Evolutionary conservation across 2,329 filamentous ascomycete species (phyloP).

Genomic region (Diplodia intermedia): DNA sequence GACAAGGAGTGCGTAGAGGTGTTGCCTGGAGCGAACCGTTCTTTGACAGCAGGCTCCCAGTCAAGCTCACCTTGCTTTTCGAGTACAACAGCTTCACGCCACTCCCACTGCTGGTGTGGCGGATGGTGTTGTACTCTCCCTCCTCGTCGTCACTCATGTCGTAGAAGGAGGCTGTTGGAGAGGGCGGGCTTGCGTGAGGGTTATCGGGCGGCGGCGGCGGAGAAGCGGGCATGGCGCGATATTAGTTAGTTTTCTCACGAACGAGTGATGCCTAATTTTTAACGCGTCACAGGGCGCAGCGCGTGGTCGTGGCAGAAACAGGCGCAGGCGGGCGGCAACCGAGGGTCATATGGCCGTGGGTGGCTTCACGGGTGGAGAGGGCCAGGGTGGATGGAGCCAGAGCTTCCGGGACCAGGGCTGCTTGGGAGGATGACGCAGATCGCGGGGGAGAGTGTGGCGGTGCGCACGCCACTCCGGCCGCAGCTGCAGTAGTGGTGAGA

Average conservation of each 20-base stretch:
- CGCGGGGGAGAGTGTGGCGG: slow-evolving; percentile 11
- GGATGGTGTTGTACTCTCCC: slow-evolving; percentile 92
- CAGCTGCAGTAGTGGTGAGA: background rate
- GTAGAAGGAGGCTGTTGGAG: slow-evolving; percentile 88
- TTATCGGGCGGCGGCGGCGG: slow-evolving; percentile 6
- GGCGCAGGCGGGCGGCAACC: slow-evolving; percentile 11
- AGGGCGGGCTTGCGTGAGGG: slow-evolving; percentile 57
- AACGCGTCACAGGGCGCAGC: slow-evolving; percentile 25
- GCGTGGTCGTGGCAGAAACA: slow-evolving; percentile 26
- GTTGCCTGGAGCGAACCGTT: slow-evolving; percentile 4
- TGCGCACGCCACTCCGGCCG: slow-evolving; percentile 3
- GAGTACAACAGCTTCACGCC: slow-evolving; percentile 94
- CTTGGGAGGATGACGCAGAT: slow-evolving; percentile 23
- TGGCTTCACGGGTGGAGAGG: slow-evolving; percentile 11
- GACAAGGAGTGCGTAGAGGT: background rate
- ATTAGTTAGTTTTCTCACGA: slow-evolving; percentile 2
- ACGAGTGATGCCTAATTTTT: slow-evolving; percentile 11
- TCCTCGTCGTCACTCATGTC: slow-evolving; percentile 97
- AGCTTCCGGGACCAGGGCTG: slow-evolving; percentile 13
- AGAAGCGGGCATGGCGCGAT: slow-evolving; percentile 19
- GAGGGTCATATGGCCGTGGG: slow-evolving; percentile 25
- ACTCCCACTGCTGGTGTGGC: slow-evolving; percentile 74
- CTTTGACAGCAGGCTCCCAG: slow-evolving; percentile 37
- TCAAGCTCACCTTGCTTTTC: slow-evolving; percentile 82
- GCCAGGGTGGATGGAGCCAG: slow-evolving; percentile 3